A percentile compares a stretch with the other conserved stretches of the same genome.
Conservation (phyloP, 306 rosid genomes). For the cucumber (Cucumis sativus) region Cucumber_9930_V3 NC_026657.2:31866501-31867000, state of each 20-base stretch:
- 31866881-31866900: too few species aligned
- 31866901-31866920: neutral
- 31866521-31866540: neutral
- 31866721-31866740: neutral
- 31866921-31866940: neutral
- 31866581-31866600: neutral
- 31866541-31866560: neutral
- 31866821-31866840: too few species aligned
- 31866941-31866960: too few species aligned
- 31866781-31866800: too few species aligned
- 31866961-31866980: too few species aligned
- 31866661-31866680: neutral
- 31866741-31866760: neutral
- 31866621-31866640: neutral
- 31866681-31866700: neutral
- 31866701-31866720: neutral
- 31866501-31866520: neutral
- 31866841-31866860: too few species aligned
- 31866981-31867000: neutral
- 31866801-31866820: too few species aligned
- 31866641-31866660: neutral
- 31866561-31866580: neutral
- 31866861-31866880: too few species aligned
- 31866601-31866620: neutral
- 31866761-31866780: neutral